Base-by-base conservation (phyloP, 352 stramenopile genomes). In the Phytophthora capsici region DNA sequence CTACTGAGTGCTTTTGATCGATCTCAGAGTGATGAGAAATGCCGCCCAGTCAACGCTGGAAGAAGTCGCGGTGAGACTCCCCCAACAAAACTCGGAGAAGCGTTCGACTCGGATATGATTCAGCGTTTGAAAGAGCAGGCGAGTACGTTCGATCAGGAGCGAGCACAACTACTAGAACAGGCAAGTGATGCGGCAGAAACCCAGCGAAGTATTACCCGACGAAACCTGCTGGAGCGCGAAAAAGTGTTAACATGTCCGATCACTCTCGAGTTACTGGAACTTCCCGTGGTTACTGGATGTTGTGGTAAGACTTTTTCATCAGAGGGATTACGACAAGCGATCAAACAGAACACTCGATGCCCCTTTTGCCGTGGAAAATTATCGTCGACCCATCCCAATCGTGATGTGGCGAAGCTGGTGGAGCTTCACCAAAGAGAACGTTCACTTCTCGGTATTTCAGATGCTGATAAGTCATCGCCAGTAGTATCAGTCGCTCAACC, bases 341-440 rank as follows among this genome's bases (percentile, higher is more conserved):
- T 52, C 34, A 45, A 8, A 12, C 34, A 34, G 25, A 63, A 26
- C n/a, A 13, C 53, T 13, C 16, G 9, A 6, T 68, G 60, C 41
- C 60, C 60, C 20, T 49, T 57, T 34, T 68, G 60, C 9, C 43
- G 37, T 10, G 34, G 5, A 23, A n/a, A 4, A 36, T 1, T 20
- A 17, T 48, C 41, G 17, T 41, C 32, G 12, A 36, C 25, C 28
- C 34, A 57, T 30, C 41, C 59, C 19, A 57, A 47, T 16, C 60
- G 60, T 8, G 50, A 62, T 17, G 22, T 68, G 52, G 36, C 60
- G 13, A 50, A 43, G 19, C 44, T 66, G 23, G 49, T 67, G 8
- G 56, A 67, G 41, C 26, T 71, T 26, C 63, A 71, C 30, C 57
- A 46, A 54, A 22, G 26, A 20, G 49, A 71, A 26, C 40, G 57